Evolutionary conservation across 1,284 basidiomycete species (phyloP).

Genomic region (Puccinia novopanici): DNA sequence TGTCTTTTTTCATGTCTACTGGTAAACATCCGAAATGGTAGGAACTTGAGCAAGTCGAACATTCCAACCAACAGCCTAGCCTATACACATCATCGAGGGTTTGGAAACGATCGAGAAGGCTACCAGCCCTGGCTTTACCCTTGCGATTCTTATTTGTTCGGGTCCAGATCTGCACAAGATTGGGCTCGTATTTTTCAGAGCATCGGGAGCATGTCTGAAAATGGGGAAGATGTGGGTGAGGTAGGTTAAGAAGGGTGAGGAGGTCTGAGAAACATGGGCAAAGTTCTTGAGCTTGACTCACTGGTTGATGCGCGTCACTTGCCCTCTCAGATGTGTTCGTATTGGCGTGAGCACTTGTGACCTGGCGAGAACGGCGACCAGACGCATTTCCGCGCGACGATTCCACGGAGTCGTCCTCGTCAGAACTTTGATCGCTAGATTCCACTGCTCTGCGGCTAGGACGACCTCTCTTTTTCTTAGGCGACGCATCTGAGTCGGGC

Average conservation of each 20-base stretch:
- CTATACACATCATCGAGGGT: constrained; percentile 44
- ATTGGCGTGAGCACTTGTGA: constrained; percentile 20
- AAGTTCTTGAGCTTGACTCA: not conserved
- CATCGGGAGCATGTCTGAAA: constrained; percentile 43
- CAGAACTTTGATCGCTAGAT: constrained; percentile 16
- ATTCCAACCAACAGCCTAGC: constrained; percentile 50
- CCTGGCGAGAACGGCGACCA: constrained; percentile 5
- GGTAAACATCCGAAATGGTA: constrained; percentile 51
- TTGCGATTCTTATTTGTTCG: constrained; percentile 34
- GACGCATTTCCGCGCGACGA: constrained; percentile 2
- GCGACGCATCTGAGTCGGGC: not conserved
- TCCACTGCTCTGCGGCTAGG: constrained; percentile 12
- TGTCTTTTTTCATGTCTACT: constrained; percentile 47
- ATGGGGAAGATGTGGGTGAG: not conserved
- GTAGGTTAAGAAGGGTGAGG: not conserved
- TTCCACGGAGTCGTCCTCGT: constrained; percentile 18
- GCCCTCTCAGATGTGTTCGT: constrained; percentile 21
- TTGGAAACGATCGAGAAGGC: constrained; percentile 37
- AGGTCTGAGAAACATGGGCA: not conserved
- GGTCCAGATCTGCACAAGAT: constrained; percentile 36
- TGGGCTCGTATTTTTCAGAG: constrained; percentile 38
- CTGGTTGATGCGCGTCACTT: constrained; percentile 42
- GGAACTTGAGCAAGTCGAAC: constrained; percentile 37
- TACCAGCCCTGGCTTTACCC: constrained; percentile 28
- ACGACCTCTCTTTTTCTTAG: constrained; percentile 29